phyloP scores from a whole-genome alignment of 73 alveolate species.

The Tetrahymena borealis region DNA sequence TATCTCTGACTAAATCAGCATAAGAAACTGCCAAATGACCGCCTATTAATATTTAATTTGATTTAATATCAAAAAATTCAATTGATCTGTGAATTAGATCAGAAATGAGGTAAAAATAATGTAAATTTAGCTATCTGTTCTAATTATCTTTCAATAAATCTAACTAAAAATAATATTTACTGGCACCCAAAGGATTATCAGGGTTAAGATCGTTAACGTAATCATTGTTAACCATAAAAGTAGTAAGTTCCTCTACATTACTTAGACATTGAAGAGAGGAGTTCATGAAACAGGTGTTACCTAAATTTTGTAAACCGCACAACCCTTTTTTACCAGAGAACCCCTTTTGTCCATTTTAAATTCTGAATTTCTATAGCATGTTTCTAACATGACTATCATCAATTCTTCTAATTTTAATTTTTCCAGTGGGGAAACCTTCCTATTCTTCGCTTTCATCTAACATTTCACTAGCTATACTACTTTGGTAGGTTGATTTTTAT shows the following conservation, averaged over 20 bases:
- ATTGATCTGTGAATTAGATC: not conserved
- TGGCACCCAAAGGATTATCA: constrained; percentile 34
- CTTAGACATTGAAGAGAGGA: constrained; percentile 68
- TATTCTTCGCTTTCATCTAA: not conserved
- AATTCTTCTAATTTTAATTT: not conserved
- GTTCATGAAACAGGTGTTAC: constrained; percentile 75
- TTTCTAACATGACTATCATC: not conserved
- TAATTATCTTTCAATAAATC: not conserved
- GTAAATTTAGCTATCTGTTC: no score
- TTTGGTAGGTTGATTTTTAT: not conserved
- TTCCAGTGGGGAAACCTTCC: not conserved
- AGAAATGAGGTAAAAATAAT: not conserved
- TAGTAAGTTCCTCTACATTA: constrained; percentile 61
- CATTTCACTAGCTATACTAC: not conserved
- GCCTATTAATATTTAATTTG: not conserved
- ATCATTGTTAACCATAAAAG: constrained; percentile 36
- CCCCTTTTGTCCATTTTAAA: not conserved
- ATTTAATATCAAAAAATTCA: not conserved
- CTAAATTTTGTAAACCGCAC: constrained; percentile 74
- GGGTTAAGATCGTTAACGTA: constrained; percentile 21
- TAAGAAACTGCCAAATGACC: constrained; percentile 64
- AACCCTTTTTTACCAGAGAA: constrained; percentile 39
- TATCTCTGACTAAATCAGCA: constrained; percentile 67
- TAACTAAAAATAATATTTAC: not conserved
- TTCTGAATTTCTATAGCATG: not conserved